A percentile compares a stretch with the other conserved stretches of the same genome.
Conservation (phyloP, 73 alveolate species). For the Paramecium sonneborni region DNA sequence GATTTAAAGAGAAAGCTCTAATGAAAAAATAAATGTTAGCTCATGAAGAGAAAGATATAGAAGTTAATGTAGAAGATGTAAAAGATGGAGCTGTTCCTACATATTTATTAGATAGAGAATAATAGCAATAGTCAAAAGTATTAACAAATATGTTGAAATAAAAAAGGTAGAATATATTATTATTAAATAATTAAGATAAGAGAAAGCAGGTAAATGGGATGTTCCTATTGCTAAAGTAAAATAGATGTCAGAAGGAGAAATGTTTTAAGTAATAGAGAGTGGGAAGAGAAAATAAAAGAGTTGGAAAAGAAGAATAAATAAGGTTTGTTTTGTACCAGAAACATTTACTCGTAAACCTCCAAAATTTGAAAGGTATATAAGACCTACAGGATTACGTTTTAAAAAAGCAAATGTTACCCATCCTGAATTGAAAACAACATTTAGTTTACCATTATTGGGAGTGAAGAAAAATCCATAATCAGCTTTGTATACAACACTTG, state of each 20-base stretch:
- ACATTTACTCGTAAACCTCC: conserved; percentile 98
- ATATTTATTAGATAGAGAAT: conserved; percentile 96
- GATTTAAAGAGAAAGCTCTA: conserved; percentile 96
- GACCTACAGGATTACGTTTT: conserved; percentile 98
- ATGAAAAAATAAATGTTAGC: conserved; percentile 96
- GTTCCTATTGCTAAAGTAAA: conserved; percentile 98
- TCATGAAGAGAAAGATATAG: conserved; percentile 95
- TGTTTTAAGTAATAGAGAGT: conserved; percentile 96
- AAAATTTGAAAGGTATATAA: conserved; percentile 96
- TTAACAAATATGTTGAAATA: conserved; percentile 97
- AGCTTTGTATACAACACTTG: conserved; percentile 94
- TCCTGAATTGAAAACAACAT: conserved; percentile 98
- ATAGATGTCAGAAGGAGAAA: conserved; percentile 98
- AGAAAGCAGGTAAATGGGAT: conserved; percentile 99
- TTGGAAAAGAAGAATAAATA: conserved; percentile 97
- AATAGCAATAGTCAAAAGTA: conserved; percentile 91
- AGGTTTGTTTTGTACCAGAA: conserved; percentile 95
- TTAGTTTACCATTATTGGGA: conserved; percentile 93
- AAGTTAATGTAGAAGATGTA: conserved; percentile 85
- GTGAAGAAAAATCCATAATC: conserved; percentile 99
- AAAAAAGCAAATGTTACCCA: conserved; percentile 99
- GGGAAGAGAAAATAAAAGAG: conserved; percentile 98
- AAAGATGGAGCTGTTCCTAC: conserved; percentile 98
- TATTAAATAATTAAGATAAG: conserved; percentile 77
- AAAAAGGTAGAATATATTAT: conserved; percentile 66